Evolutionary conservation across 2,329 filamentous ascomycete genomes (phyloP).

Genomic region (Chaetomiaceae sp.): DNA sequence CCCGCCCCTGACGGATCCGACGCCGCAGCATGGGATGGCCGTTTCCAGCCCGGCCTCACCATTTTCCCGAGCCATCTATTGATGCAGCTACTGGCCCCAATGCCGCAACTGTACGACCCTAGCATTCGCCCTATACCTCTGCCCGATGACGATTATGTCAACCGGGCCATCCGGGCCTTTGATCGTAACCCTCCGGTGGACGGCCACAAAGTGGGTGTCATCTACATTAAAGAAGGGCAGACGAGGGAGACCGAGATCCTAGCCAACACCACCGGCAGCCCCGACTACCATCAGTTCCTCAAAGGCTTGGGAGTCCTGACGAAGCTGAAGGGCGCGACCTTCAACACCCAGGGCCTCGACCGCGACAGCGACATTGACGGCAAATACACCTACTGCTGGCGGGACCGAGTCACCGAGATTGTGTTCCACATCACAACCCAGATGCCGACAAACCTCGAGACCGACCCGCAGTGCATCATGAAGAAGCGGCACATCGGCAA

Average conservation of each 20-base stretch:
- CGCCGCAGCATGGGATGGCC: slow-evolving; percentile 46
- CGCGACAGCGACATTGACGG: slow-evolving; percentile 74
- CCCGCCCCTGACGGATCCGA: slow-evolving; percentile 34
- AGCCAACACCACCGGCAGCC: slow-evolving; percentile 78
- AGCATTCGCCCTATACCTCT: slow-evolving; percentile 69
- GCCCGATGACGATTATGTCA: slow-evolving; percentile 63
- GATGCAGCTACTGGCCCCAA: slow-evolving; percentile 62
- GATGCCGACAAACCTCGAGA: slow-evolving; percentile 84
- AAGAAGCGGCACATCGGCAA: slow-evolving; percentile 98
- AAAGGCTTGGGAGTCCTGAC: slow-evolving; percentile 77
- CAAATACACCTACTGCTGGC: slow-evolving; percentile 87
- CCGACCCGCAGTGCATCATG: slow-evolving; percentile 68
- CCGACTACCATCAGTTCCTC: slow-evolving; percentile 83
- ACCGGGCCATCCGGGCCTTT: slow-evolving; percentile 73
- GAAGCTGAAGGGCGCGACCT: slow-evolving; percentile 72
- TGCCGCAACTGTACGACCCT: slow-evolving; percentile 52
- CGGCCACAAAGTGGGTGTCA: slow-evolving; percentile 89
- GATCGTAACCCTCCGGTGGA: slow-evolving; percentile 88
- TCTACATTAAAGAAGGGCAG: slow-evolving; percentile 88
- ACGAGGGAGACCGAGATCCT: slow-evolving; percentile 79
- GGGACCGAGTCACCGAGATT: slow-evolving; percentile 89
- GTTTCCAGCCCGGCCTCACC: slow-evolving; percentile 51
- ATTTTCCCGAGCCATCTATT: slow-evolving; percentile 71
- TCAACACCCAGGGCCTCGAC: slow-evolving; percentile 92
- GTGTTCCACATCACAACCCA: slow-evolving; percentile 95